Base-by-base conservation (phyloP, 108 stramenopile species). In the Skeletonema costatum region DNA sequence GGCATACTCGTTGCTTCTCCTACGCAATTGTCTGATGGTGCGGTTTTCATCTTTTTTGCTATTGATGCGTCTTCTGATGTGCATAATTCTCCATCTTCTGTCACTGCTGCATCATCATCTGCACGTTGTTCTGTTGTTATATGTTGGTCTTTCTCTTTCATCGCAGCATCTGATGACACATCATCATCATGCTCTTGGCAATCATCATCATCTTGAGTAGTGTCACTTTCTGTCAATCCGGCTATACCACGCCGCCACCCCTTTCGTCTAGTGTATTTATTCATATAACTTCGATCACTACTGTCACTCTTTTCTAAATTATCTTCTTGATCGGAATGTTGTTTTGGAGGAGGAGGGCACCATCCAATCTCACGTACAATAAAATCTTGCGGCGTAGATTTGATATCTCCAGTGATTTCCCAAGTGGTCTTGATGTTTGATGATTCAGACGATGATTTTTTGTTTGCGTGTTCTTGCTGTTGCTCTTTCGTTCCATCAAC, bases 301-400 rank as follows among this genome's bases (percentile, higher is more conserved):
- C 25, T 9, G 0, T 19, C 2, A 25, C 8, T 36, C 36, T 29
- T 39, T 41, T 66, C n/a, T 1, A 12, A 42, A 14, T 29, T 16
- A 60, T 71, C 16, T 19, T 31, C 7, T n/a, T 64, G 29, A 62
- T 29, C 63, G 50, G 59, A 19, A 25, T 16, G 21, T 7, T 21
- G 7, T 21, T 21, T 25, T 25, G 51, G 21, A 10, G 25, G 25
- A 14, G 67, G 31, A 42, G 80, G 80, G 5, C 64, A 38, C 68
- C 50, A 71, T 60, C 80, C 85, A 60, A 95, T 87, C 82, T 95
- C 94, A 32, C 92, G 87, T 3, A 95, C 94, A 12, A 90, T 62
- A 78, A 95, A 95, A 71, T 95, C 94, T 78, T 92, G 83, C 33
- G 94, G 89, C 2, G 6, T 60, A 10, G 77, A 62, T 71, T 95